A percentile compares a stretch with the other conserved stretches of the same genome.
phyloP scores from a whole-genome alignment of 768 basidiomycete species.

The Vararia minispora region DNA sequence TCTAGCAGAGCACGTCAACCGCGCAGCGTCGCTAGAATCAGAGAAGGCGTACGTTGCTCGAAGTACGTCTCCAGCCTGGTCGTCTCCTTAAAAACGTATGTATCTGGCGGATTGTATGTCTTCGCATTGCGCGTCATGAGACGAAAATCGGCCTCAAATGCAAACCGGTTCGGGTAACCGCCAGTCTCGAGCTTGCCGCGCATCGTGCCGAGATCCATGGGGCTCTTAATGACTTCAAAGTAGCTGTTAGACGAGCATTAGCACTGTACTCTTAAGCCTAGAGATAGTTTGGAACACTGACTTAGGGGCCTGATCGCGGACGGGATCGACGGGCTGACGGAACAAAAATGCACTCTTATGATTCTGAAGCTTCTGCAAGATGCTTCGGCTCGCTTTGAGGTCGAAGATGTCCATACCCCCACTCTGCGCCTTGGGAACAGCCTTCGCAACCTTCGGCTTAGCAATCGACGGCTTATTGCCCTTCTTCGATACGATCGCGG shows the following conservation, averaged over 20 bases:
- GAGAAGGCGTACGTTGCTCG: conserved; percentile 58
- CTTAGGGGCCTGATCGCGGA: conserved; percentile 84
- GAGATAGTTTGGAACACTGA: conserved; percentile 28
- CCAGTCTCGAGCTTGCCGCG: conserved; percentile 78
- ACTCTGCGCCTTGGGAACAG: conserved; percentile 58
- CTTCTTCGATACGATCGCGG: conserved; percentile 2
- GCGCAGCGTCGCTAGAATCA: neutral
- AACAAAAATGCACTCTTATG: conserved; percentile 71
- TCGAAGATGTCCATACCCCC: conserved; percentile 73
- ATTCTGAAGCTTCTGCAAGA: conserved; percentile 66
- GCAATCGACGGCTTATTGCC: conserved; percentile 5
- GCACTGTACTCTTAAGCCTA: conserved; percentile 4
- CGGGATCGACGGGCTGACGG: conserved; percentile 89
- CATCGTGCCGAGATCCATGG: conserved; percentile 93
- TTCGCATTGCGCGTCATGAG: conserved; percentile 86
- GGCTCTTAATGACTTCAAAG: conserved; percentile 79
- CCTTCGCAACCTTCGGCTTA: conserved; percentile 26
- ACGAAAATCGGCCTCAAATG: conserved; percentile 77
- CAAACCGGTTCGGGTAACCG: conserved; percentile 74
- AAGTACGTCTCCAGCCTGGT: conserved; percentile 70
- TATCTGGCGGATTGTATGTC: conserved; percentile 66
- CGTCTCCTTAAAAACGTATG: conserved; percentile 67
- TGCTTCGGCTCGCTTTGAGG: conserved; percentile 61
- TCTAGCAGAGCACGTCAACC: conserved; percentile 30
- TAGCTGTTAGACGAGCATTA: conserved; percentile 42